A percentile compares a stretch with the other conserved stretches of the same genome.
phyloP scores from a whole-genome alignment of 2,329 filamentous ascomycete species.

The Fusarium secorum region DNA sequence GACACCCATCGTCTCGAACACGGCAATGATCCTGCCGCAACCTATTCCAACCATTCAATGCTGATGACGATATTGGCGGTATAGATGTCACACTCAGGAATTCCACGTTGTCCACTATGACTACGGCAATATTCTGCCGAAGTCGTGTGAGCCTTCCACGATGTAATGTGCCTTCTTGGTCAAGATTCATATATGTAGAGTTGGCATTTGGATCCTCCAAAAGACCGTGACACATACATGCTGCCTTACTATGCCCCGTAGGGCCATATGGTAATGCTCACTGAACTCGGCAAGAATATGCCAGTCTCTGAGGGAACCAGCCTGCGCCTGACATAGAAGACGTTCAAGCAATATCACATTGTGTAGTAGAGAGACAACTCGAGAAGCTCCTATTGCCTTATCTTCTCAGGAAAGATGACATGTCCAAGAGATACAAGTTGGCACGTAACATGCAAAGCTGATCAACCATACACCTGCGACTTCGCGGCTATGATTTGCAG shows the following conservation, averaged over 20 bases:
- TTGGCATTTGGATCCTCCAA: neutral
- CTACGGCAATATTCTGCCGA: neutral
- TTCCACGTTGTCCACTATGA: neutral
- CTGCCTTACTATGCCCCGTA: neutral
- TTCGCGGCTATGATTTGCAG: neutral
- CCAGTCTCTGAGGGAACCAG: neutral
- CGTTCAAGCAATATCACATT: neutral
- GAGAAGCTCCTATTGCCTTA: neutral
- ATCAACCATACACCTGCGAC: neutral
- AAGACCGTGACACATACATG: neutral
- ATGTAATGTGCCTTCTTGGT: neutral
- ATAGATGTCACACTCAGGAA: neutral
- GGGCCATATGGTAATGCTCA: neutral
- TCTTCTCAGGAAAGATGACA: neutral
- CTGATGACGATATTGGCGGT: neutral
- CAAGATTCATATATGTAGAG: neutral
- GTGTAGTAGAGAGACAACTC: neutral
- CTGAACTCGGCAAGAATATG: neutral
- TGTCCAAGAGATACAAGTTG: neutral
- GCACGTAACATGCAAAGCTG: neutral
- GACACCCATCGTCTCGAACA: neutral
- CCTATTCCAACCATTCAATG: too few species aligned
- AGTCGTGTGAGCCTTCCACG: neutral
- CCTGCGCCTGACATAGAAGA: neutral
- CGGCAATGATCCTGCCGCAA: neutral